Evolutionary conservation across 1,284 basidiomycete species (phyloP).

Genomic region (Boletus calvinii): DNA sequence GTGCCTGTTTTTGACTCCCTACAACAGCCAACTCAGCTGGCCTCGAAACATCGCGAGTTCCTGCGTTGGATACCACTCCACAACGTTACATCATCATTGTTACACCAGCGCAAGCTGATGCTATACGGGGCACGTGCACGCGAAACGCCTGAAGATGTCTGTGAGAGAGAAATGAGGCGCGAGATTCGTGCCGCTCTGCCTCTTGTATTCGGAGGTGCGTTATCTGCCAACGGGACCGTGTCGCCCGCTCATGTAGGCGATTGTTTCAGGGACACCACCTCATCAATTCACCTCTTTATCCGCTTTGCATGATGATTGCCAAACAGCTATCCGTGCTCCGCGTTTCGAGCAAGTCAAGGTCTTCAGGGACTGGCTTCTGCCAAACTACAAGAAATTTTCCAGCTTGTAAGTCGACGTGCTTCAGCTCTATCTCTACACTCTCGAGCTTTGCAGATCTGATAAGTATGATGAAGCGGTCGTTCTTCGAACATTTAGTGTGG

Average conservation of each 20-base stretch:
- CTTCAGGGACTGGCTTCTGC: slow-evolving; percentile 68
- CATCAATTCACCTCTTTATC: slow-evolving; percentile 37
- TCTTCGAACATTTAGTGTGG: slow-evolving; percentile 54
- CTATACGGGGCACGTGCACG: slow-evolving; percentile 65
- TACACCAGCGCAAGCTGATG: slow-evolving; percentile 64
- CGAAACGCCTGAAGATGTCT: slow-evolving; percentile 64
- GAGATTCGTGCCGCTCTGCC: slow-evolving; percentile 66
- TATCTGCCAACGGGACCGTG: not conserved
- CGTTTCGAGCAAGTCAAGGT: slow-evolving; percentile 70
- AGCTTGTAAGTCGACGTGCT: slow-evolving; percentile 32
- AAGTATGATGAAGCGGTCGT: slow-evolving; percentile 32
- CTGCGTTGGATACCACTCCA: slow-evolving; percentile 68
- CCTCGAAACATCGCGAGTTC: slow-evolving; percentile 66
- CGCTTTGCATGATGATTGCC: slow-evolving; percentile 45
- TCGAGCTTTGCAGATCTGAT: slow-evolving; percentile 23
- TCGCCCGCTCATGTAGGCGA: not conserved
- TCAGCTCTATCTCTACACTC: not conserved
- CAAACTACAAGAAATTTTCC: slow-evolving; percentile 55
- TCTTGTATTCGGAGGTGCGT: slow-evolving; percentile 63
- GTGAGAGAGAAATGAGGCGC: slow-evolving; percentile 65
- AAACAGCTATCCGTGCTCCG: slow-evolving; percentile 48
- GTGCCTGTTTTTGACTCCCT: not conserved
- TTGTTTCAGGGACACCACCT: slow-evolving; percentile 31
- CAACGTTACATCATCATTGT: slow-evolving; percentile 52
- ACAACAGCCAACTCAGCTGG: slow-evolving; percentile 20